Evolutionary conservation across 2,329 filamentous ascomycete genomes (phyloP).

Genomic region (Xylaria sp.): DNA sequence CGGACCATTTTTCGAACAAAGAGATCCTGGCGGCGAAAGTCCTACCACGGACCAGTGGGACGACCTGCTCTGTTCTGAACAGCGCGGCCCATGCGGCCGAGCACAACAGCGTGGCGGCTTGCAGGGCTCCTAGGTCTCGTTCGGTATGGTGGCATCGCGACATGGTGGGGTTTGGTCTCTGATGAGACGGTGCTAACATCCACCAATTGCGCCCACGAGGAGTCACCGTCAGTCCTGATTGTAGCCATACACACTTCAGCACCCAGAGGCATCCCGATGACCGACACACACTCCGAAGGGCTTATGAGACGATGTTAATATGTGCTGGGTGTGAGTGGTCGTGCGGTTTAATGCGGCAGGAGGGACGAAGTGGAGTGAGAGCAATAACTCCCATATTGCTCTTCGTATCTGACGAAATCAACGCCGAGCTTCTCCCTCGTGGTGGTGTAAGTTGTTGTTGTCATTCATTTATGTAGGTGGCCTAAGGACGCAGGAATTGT

Average conservation of each 20-base stretch:
- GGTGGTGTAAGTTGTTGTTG: conserved; percentile 3
- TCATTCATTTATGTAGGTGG: conserved; percentile 22
- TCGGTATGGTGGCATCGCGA: conserved; percentile 48
- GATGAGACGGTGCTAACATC: conserved; percentile 37
- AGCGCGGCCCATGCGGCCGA: conserved; percentile 37
- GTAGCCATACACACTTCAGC: conserved; percentile 20
- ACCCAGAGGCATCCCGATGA: conserved; percentile 20
- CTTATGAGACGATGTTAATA: conserved; percentile 22
- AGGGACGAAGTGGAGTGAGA: conserved; percentile 30
- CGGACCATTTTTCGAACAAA: conserved; percentile 29
- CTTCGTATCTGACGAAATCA: conserved; percentile 31
- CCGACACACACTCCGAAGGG: conserved; percentile 19
- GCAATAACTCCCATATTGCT: conserved; percentile 37
- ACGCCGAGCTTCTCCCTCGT: conserved; percentile 9
- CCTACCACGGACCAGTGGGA: conserved; percentile 34
- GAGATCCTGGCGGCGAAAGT: conserved; percentile 30
- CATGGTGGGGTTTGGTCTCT: conserved; percentile 42
- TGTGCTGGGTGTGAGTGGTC: conserved; percentile 17
- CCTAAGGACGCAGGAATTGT: not conserved
- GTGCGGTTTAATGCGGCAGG: conserved; percentile 1
- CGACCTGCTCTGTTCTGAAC: conserved; percentile 34
- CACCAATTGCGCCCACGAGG: conserved; percentile 44
- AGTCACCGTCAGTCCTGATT: conserved; percentile 31
- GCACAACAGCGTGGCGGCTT: conserved; percentile 41
- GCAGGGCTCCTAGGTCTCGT: conserved; percentile 44